Evolutionary conservation across 495 filamentous ascomycete genomes (phyloP).

Genomic region (Penicillium coffeae): DNA sequence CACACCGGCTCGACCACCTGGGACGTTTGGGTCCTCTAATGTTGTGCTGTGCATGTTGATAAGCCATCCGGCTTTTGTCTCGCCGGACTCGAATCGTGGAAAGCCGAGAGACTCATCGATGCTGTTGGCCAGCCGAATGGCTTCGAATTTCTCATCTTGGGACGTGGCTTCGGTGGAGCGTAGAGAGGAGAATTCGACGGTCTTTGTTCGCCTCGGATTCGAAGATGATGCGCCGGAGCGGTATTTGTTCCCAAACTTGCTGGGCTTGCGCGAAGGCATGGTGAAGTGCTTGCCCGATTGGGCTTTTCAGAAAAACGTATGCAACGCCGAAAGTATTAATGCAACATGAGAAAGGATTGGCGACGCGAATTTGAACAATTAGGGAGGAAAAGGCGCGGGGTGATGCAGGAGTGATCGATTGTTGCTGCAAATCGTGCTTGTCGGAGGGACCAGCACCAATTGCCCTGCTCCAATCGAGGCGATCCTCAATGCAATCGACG

Average conservation of each 20-base stretch:
- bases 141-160: conserved; percentile 80
- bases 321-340: conserved; percentile 6
- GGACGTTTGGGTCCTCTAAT: conserved; percentile 77
- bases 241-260: conserved; percentile 53
- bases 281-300: conserved; percentile 29
- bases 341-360: conserved; percentile 25
- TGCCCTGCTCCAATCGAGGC: conserved; percentile 20
- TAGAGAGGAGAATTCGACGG: conserved; percentile 71
- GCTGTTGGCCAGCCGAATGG: conserved; percentile 72
- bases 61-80: conserved; percentile 85
- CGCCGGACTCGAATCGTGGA: conserved; percentile 83
- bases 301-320: conserved; percentile 17
- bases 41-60: conserved; percentile 90
- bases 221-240: conserved; percentile 47
- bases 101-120: conserved; percentile 97
- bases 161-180: conserved; percentile 78
- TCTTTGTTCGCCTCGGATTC: conserved; percentile 58
- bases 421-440: conserved; percentile 10
- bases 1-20: conserved; percentile 79
- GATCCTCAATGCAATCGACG: conserved; percentile 27
- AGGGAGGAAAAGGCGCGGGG: not conserved
- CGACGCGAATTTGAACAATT: not conserved
- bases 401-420: not conserved
- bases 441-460: conserved; percentile 14
- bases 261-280: conserved; percentile 57